Percentiles rank a stretch among this genome's conserved stretches.
These are phyloP conservation scores for Inonotus hispidus DNA, from an alignment of 1,284 basidiomycete species.

Conservation along the genomic window DNA sequence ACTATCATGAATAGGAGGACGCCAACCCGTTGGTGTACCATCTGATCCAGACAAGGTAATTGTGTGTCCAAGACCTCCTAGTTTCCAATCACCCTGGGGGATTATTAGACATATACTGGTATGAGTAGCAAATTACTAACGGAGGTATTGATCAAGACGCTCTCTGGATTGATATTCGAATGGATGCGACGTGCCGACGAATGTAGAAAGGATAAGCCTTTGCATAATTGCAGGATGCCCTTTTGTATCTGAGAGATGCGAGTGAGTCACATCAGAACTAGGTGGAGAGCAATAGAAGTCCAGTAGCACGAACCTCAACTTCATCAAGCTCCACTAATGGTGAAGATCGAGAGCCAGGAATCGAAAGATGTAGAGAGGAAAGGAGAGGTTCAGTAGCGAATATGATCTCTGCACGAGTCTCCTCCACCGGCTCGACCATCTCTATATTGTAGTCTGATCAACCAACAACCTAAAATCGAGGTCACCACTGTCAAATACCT, in stretches of 20 bases:
- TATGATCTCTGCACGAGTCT: constrained; percentile 81
- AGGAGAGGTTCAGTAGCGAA: constrained; percentile 92
- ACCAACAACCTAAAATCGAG: not conserved
- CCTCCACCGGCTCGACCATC: constrained; percentile 98
- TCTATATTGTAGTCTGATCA: constrained; percentile 40
- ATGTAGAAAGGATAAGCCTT: constrained; percentile 91
- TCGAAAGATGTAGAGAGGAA: constrained; percentile 71
- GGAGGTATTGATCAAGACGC: constrained; percentile 81
- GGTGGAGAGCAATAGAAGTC: not conserved
- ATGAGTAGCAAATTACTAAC: constrained; percentile 41
- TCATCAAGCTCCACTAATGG: constrained; percentile 76
- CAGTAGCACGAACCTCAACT: constrained; percentile 62
- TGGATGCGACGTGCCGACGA: constrained; percentile 89
- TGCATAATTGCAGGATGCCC: constrained; percentile 90
- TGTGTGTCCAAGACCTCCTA: constrained; percentile 85
- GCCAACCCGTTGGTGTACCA: constrained; percentile 76
- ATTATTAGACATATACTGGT: not conserved
- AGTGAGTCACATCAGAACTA: constrained; percentile 1
- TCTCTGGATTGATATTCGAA: constrained; percentile 84
- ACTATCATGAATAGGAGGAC: constrained; percentile 85
- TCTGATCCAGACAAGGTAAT: constrained; percentile 71
- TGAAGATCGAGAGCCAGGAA: constrained; percentile 52
- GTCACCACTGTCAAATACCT: constrained; percentile 38
- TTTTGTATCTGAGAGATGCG: constrained; percentile 78
- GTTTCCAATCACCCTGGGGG: constrained; percentile 93